phyloP scores from a whole-genome alignment of 1,284 basidiomycete species.

The Farysia itapuensis region DNA sequence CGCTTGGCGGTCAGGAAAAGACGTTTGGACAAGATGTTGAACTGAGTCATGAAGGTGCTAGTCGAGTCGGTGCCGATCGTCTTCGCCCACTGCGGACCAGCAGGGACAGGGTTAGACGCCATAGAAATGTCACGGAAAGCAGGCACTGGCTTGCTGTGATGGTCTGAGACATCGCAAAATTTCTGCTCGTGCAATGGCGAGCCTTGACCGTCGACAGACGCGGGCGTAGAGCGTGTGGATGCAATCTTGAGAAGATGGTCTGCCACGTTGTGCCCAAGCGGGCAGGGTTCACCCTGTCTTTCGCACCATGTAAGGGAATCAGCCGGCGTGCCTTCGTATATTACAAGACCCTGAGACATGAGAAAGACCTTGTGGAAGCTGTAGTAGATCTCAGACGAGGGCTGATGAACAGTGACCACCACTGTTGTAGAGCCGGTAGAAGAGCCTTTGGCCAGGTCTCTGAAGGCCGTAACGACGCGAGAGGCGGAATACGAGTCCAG shows the following conservation, averaged over 20 bases:
- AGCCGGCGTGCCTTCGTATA: constrained; percentile 40
- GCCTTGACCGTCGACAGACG: background rate
- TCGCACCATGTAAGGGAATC: constrained; percentile 39
- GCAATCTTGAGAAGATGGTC: constrained; percentile 42
- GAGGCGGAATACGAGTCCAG: constrained; percentile 44
- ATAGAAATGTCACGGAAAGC: background rate
- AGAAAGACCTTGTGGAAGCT: constrained; percentile 40
- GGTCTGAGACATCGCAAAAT: no score
- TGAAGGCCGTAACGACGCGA: constrained; percentile 37
- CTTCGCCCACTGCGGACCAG: constrained; percentile 12
- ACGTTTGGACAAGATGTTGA: constrained; percentile 23
- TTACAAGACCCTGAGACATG: constrained; percentile 29
- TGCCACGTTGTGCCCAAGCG: constrained; percentile 42
- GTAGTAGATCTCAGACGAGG: constrained; percentile 44
- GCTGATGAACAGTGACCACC: constrained; percentile 48
- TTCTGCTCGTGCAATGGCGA: constrained; percentile 2
- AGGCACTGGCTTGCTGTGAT: background rate
- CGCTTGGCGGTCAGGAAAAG: constrained; percentile 33
- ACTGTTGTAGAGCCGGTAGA: constrained; percentile 35
- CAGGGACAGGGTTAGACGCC: background rate
- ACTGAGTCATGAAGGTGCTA: constrained; percentile 43
- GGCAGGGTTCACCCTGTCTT: constrained; percentile 34
- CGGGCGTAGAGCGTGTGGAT: constrained; percentile 6
- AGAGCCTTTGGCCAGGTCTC: constrained; percentile 18
- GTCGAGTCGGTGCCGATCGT: constrained; percentile 7